Evolutionary conservation across 805 yeast genomes (phyloP).

Genomic region (Lipomyces oligophaga): DNA sequence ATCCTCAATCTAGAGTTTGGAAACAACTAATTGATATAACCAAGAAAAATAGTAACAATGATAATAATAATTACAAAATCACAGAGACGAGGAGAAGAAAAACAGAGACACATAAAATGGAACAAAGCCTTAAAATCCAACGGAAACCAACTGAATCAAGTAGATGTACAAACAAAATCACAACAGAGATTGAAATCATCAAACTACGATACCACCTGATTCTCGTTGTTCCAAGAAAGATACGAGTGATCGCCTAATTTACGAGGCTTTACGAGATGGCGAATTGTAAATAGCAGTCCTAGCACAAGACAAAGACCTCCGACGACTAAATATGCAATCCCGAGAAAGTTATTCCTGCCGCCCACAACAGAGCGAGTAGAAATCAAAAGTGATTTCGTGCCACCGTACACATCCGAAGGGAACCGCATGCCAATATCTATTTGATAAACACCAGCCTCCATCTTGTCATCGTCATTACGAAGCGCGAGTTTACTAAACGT

Average conservation of each 20-base stretch:
- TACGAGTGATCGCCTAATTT: conserved; percentile 77
- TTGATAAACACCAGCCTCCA: conserved; percentile 65
- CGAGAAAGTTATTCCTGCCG: conserved; percentile 79
- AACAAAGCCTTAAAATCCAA: too few relatives aligned
- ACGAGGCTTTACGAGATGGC: conserved; percentile 81
- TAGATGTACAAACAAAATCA: too few relatives aligned
- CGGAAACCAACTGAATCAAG: too few relatives aligned
- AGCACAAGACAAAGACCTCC: conserved; percentile 72
- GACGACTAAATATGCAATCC: conserved; percentile 78
- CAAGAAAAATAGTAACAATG: conserved; percentile 1
- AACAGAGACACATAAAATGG: not conserved
- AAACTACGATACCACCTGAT: too few relatives aligned
- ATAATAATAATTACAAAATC: too few relatives aligned
- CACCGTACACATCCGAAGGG: conserved; percentile 79
- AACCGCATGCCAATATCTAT: conserved; percentile 65
- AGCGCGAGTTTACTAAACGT: conserved; percentile 79
- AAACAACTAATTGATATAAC: not conserved
- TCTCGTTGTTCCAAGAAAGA: conserved; percentile 43
- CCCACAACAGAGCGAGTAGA: conserved; percentile 83
- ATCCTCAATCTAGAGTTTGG: not conserved
- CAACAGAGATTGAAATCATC: too few relatives aligned
- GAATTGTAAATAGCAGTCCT: conserved; percentile 70
- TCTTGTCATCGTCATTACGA: conserved; percentile 56
- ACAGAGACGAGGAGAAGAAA: too few relatives aligned
- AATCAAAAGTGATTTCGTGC: conserved; percentile 77